Base-by-base conservation (phyloP, 345 rosid genomes). In the Trapa bicornis region DNA sequence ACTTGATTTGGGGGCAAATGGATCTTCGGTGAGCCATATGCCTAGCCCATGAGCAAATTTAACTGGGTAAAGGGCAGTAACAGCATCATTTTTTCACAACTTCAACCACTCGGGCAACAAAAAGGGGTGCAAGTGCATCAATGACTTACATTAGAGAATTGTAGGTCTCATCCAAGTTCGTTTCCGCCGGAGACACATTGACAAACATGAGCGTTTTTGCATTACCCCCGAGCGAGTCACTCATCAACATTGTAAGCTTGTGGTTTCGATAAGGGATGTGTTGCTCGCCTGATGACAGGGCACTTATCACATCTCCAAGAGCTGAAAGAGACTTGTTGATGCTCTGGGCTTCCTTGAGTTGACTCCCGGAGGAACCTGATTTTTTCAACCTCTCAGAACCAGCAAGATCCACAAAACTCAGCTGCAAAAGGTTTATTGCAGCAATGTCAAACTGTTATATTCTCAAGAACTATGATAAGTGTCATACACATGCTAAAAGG, bases 121-220 rank as follows among this genome's bases (percentile, higher is more conserved):
- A 32, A 15, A 53, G 65, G 14, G 41, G 58, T 37, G 56, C 17
- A 6, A 2, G 11, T 5, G 12, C 29, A 43, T 6, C 11, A 32
- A 54, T 1, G 35, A 64, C 97, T 64, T 83, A 94, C 97, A 76
- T 70, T 50, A 89, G 76, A 64, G 99, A 91, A 73, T 94, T 91
- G 86, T 86, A 84, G 2, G 96, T 83, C 77, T 91, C 99, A 0
- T 94, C 99, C 82, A 94, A 75, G 77, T 89, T 91, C 64, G 96
- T 84, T 75, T 91, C 97, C 0, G 89, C 88, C 9, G 96, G 97
- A 66, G 97, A 91, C 3, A 86, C 91, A 50, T 89, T 94, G 32
- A 94, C 99, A 41, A 94, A 91, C 99, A 91, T 94, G 47, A 89
- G 87, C 0, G 97, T 94, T 77, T 94, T 94, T 0, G 99, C 99